A percentile compares a stretch with the other conserved stretches of the same genome.
Conservation (phyloP, 169 alveolate species). For the Sarcocystis neurona region DNA sequence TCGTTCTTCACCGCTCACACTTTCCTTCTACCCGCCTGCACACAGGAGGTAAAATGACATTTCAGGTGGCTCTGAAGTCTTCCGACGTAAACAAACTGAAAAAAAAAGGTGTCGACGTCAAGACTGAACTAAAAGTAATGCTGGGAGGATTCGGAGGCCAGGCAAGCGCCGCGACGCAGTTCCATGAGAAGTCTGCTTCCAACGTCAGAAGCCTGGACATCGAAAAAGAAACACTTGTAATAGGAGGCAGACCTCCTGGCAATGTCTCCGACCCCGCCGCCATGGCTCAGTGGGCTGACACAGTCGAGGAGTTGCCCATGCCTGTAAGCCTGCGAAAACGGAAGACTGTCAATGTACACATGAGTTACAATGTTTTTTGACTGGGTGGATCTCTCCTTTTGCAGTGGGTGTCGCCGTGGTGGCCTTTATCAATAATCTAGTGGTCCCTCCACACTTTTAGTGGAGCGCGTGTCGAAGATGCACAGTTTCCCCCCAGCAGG, state of each 20-base stretch:
- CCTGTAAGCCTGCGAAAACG: constrained; percentile 61
- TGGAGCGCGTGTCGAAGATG: neutral
- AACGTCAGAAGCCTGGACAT: constrained; percentile 25
- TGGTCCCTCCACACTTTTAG: neutral
- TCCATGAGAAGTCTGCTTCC: constrained; percentile 1
- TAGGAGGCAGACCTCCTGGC: constrained; percentile 74
- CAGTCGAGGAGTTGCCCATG: constrained; percentile 64
- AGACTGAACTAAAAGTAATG: constrained; percentile 64
- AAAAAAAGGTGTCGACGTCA: constrained; percentile 75
- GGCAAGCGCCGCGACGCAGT: constrained; percentile 49
- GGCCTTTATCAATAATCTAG: neutral
- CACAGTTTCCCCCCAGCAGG: neutral
- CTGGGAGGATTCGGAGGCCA: neutral
- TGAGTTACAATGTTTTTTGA: neutral
- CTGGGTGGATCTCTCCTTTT: neutral
- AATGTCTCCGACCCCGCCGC: constrained; percentile 75
- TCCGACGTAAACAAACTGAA: constrained; percentile 73
- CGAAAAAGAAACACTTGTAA: constrained; percentile 69
- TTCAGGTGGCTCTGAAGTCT: constrained; percentile 72
- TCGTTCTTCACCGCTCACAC: too few relatives aligned
- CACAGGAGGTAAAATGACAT: constrained; percentile 81
- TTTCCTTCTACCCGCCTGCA: too few relatives aligned
- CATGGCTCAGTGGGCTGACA: constrained; percentile 66
- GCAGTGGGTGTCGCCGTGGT: neutral
- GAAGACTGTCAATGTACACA: neutral